Percentiles rank a stretch among this genome's conserved stretches.
Conservation (phyloP, 352 stramenopile species). For the Peronospora tabacina region DNA sequence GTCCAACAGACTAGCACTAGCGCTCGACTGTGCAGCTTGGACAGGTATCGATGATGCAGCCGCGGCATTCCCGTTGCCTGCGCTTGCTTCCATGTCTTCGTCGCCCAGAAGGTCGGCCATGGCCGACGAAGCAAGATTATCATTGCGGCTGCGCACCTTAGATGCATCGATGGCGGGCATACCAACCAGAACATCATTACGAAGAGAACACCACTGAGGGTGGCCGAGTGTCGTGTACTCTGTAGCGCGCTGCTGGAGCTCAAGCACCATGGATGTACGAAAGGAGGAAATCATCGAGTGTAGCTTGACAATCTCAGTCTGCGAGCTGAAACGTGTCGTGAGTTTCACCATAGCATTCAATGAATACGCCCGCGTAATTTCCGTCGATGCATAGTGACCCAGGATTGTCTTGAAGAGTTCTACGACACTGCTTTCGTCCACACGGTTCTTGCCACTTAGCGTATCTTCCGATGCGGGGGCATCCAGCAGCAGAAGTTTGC, state of each 20-base stretch:
- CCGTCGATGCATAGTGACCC: constrained; percentile 69
- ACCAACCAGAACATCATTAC: constrained; percentile 83
- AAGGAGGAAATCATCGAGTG: constrained; percentile 87
- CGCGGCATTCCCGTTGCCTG: constrained; percentile 9
- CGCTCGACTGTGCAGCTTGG: constrained; percentile 19
- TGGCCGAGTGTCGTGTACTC: constrained; percentile 92
- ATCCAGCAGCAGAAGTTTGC: constrained; percentile 82
- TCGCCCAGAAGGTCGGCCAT: constrained; percentile 83
- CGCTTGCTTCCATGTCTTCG: constrained; percentile 14
- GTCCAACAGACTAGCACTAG: constrained; percentile 84
- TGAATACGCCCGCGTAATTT: constrained; percentile 76
- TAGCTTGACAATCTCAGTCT: constrained; percentile 63
- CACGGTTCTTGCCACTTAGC: constrained; percentile 51
- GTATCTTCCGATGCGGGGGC: constrained; percentile 53
- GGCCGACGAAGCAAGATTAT: constrained; percentile 32
- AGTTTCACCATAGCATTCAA: constrained; percentile 93
- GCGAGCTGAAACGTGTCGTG: constrained; percentile 83
- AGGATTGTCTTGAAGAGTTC: constrained; percentile 79
- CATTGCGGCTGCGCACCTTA: constrained; percentile 66
- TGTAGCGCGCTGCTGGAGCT: constrained; percentile 95
- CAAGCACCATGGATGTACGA: constrained; percentile 87
- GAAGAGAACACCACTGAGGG: constrained; percentile 57
- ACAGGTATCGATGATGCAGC: constrained; percentile 18
- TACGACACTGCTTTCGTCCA: constrained; percentile 59
- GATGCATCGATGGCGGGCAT: constrained; percentile 93